Percentiles rank a stretch among this genome's conserved stretches.
Evolutionary conservation across 371 early-diverging fungal species (phyloP).

Genomic region (Caulochytrium protostelioides): DNA sequence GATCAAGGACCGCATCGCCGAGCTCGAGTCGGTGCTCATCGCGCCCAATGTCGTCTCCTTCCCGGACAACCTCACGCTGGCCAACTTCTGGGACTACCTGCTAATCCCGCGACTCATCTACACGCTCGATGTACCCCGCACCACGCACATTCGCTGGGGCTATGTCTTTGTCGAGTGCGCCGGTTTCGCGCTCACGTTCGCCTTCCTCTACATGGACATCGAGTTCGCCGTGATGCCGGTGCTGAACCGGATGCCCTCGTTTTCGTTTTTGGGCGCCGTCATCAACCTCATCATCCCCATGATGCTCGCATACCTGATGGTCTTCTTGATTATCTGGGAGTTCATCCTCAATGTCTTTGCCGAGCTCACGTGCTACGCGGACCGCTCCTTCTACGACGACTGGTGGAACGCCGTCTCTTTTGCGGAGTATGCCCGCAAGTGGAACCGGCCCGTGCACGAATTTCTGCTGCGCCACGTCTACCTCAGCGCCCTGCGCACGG

Average conservation of each 20-base stretch:
- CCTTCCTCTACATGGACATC: slow-evolving; percentile 57
- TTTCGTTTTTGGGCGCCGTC: slow-evolving; percentile 29
- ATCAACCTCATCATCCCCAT: slow-evolving; percentile 57
- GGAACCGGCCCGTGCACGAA: slow-evolving; percentile 98
- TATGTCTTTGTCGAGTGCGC: too few relatives aligned
- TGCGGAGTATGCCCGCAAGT: slow-evolving; percentile 88
- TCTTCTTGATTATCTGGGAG: slow-evolving; percentile 91
- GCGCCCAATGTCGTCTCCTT: slow-evolving; percentile 22
- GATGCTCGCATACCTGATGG: slow-evolving; percentile 63
- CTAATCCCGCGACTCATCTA: slow-evolving; percentile 76
- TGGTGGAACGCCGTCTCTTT: slow-evolving; percentile 95
- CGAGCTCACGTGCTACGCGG: slow-evolving; percentile 87
- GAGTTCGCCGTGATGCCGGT: slow-evolving; percentile 64
- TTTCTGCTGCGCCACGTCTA: slow-evolving; percentile 87
- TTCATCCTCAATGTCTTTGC: slow-evolving; percentile 88
- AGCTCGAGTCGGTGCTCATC: too few relatives aligned
- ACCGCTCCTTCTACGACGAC: slow-evolving; percentile 89
- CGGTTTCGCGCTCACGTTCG: too few relatives aligned
- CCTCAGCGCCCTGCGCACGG: slow-evolving; percentile 48
- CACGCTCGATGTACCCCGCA: slow-evolving; percentile 80
- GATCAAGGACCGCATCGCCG: slow-evolving; percentile 29
- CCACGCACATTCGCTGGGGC: too few relatives aligned
- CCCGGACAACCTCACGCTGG: slow-evolving; percentile 58
- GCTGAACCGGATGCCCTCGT: slow-evolving; percentile 6
- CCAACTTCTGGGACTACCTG: slow-evolving; percentile 67